A percentile compares a stretch with the other conserved stretches of the same genome.
Evolutionary conservation across 163 green algal genomes (phyloP).

Genomic region (Chloroidium sp.): DNA sequence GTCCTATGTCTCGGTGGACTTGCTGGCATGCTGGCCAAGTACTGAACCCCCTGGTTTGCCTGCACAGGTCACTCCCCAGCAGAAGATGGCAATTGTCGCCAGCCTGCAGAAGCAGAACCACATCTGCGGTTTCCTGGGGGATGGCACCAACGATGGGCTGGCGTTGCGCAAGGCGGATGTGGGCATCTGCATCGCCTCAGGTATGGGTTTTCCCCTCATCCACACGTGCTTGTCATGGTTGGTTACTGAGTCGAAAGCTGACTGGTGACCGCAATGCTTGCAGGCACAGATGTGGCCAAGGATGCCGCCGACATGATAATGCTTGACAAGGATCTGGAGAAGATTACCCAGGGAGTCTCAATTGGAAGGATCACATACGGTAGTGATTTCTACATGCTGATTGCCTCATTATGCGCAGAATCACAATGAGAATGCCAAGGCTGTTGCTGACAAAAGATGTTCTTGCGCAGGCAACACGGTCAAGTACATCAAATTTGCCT

Average conservation of each 20-base stretch:
- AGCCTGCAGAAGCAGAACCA: neutral
- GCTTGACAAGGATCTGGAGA: neutral
- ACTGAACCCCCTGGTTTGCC: no score
- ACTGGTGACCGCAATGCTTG: neutral
- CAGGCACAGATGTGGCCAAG: constrained; percentile 1
- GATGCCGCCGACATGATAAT: neutral
- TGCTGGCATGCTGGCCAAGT: neutral
- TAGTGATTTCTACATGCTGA: neutral
- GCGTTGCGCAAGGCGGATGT: neutral
- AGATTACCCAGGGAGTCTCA: neutral
- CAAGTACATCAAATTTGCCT: neutral
- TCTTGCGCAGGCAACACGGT: neutral
- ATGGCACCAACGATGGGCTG: neutral
- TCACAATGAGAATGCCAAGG: neutral
- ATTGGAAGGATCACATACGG: neutral
- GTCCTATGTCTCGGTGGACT: neutral
- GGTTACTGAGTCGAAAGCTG: no score
- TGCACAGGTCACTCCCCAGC: neutral
- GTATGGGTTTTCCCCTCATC: neutral
- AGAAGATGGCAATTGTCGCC: neutral
- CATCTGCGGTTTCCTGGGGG: neutral
- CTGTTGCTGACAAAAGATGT: neutral
- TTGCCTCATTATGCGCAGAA: neutral
- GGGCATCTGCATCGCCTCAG: neutral
- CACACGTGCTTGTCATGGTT: no score